Conservation (phyloP, 2,329 filamentous ascomycete genomes). For the Aspergillus melleus region DNA sequence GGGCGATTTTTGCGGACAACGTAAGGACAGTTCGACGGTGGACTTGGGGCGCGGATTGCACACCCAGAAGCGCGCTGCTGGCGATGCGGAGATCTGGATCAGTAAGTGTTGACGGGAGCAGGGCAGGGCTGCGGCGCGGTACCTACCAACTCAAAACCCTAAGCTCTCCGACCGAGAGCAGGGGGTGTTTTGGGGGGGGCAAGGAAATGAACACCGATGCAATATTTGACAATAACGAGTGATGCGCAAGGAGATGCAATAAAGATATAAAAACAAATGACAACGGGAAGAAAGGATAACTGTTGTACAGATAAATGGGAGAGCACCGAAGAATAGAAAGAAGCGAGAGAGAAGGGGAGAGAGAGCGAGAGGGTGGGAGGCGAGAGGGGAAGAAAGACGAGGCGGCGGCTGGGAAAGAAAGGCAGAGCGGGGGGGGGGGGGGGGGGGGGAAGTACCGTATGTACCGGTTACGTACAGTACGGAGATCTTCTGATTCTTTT, state of each 20-base stretch:
- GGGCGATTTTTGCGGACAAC: background rate
- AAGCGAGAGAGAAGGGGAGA: slow-evolving; percentile 19
- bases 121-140: slow-evolving; percentile 12
- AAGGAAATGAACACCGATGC: background rate
- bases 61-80: slow-evolving; percentile 19
- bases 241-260: slow-evolving; percentile 12
- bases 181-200: background rate
- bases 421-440: slow-evolving; percentile 8
- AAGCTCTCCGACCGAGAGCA: slow-evolving; percentile 18
- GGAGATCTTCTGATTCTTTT: background rate
- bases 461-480: background rate
- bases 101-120: slow-evolving; percentile 27
- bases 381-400: slow-evolving; percentile 19
- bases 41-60: slow-evolving; percentile 10
- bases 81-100: slow-evolving; percentile 35
- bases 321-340: slow-evolving; percentile 18
- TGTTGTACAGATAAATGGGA: slow-evolving; percentile 31
- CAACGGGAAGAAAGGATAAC: slow-evolving; percentile 21
- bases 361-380: slow-evolving; percentile 21
- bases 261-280: slow-evolving; percentile 11
- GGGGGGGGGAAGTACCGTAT: background rate
- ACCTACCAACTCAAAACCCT: slow-evolving; percentile 12
- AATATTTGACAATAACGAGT: slow-evolving; percentile 25
- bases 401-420: slow-evolving; percentile 22
- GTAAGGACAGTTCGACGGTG: slow-evolving; percentile 24